Base-by-base conservation (phyloP, 495 filamentous ascomycete species). In the Hypoxylon fuscum region DNA sequence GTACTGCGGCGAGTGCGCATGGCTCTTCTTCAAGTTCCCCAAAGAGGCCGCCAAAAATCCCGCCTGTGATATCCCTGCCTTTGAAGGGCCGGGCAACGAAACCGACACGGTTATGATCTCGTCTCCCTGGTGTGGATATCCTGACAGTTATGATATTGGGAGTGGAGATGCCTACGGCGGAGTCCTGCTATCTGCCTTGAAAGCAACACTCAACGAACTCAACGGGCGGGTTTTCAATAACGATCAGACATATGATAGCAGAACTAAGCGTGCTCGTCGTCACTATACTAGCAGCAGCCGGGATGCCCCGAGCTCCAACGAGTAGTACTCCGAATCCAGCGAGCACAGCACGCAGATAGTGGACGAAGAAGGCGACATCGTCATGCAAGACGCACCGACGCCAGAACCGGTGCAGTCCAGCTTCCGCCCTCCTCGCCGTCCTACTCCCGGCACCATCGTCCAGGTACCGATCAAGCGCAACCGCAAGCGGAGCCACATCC, bases 1-100 rank as follows among this genome's bases (percentile, higher is more conserved):
- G 9, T 3, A 17, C 14, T 68, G 64, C 45, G 64, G 64, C 43
- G 64, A 68, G 43, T 68, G 64, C 44, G 58, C 64, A 27, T 63
- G 59, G 64, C 59, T 59, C 25, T 63, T 63, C 53, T 68, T 59
- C 44, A n/a, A 21, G 27, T 62, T 59, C 37, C 64, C 58, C 20
- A 29, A 29, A 25, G 64, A 68, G 27, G 64, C 58, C 18, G 17
- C 35, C 38, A 62, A 34, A 22, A 43, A 66, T 18, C 55, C 55
- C 12, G 45, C 56, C 10, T 60, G 45, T 14, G 62, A 66, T 23
- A 51, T 66, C 7, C 41, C 14, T 31, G 55, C 51, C 6, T 41
- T 20, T 15, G 32, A 10, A 14, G 51, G 55, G 7, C 48, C 61
- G 12, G 15, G 40, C 17, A 34, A 41, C 37, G 27, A 21, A 14